A percentile compares a stretch with the other conserved stretches of the same genome.
Evolutionary conservation across 2,329 filamentous ascomycete genomes (phyloP).

Genomic region (Cladosporium colombiae): DNA sequence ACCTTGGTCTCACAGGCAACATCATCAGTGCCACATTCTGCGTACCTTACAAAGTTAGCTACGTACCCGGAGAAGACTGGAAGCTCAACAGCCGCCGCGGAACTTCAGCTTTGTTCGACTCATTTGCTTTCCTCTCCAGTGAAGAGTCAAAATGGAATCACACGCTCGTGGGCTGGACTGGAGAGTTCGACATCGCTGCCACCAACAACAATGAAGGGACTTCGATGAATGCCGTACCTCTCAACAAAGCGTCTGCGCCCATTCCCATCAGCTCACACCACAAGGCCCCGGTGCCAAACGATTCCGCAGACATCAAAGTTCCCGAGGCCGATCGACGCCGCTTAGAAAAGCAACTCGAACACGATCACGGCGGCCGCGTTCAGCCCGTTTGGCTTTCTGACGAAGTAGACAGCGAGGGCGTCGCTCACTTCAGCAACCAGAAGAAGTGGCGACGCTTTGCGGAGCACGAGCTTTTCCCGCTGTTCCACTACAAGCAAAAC

Average conservation of each 20-base stretch:
- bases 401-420: conserved; percentile 66
- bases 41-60: conserved; percentile 61
- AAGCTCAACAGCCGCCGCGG: conserved; percentile 76
- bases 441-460: conserved; percentile 85
- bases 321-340: conserved; percentile 67
- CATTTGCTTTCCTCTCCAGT: conserved; percentile 85
- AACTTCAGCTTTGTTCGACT: conserved; percentile 89
- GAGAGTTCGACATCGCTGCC: conserved; percentile 58
- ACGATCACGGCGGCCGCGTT: conserved; percentile 74
- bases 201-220: conserved; percentile 23
- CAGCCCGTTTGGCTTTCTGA: conserved; percentile 88
- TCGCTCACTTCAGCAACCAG: conserved; percentile 76
- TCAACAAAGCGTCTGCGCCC: conserved; percentile 77
- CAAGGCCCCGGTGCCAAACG: conserved; percentile 32
- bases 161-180: conserved; percentile 91
- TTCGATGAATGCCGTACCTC: conserved; percentile 52
- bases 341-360: conserved; percentile 72
- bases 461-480: conserved; percentile 85
- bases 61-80: conserved; percentile 57
- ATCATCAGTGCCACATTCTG: conserved; percentile 66
- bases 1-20: conserved; percentile 60
- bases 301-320: conserved; percentile 70
- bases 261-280: conserved; percentile 67
- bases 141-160: conserved; percentile 83
- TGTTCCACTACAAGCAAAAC: conserved; percentile 96